Evolutionary conservation across 176 grass and related monocot genomes (phyloP).

Genomic region (Elaeis guineensis): DNA sequence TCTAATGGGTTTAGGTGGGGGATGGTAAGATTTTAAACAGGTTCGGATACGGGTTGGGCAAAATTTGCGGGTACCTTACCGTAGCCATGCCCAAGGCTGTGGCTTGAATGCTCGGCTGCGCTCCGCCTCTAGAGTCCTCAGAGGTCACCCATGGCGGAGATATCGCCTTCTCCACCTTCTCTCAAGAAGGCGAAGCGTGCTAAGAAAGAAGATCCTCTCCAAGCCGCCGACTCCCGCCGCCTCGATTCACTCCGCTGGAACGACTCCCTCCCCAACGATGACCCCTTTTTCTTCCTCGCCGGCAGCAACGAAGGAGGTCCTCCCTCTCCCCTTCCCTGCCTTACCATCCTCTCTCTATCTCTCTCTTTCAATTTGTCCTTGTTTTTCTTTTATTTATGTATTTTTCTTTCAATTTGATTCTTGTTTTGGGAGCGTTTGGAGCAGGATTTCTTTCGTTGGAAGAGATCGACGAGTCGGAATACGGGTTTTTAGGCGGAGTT

Average conservation of each 20-base stretch:
- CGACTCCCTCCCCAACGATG: conserved; percentile 22
- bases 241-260: conserved; percentile 21
- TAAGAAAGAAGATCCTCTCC: conserved; percentile 8
- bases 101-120: no score
- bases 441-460: conserved; percentile 85
- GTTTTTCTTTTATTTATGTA: neutral
- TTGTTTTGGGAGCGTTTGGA: conserved; percentile 1
- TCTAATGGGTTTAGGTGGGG: no score
- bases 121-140: no score
- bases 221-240: neutral
- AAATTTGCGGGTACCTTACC: no score
- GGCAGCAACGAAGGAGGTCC: conserved; percentile 77
- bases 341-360: neutral
- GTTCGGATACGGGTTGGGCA: no score
- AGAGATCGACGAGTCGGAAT: conserved; percentile 80
- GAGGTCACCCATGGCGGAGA: neutral
- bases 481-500: conserved; percentile 35
- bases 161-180: neutral
- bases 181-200: conserved; percentile 10
- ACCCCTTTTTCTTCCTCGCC: conserved; percentile 61
- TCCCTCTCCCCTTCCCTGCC: neutral
- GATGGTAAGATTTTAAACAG: no score
- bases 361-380: neutral
- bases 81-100: no score
- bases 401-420: conserved; percentile 2